Evolutionary conservation across 306 rosid species (phyloP), one percentile per base, ranked within the genome.

Genomic region (Vigna nakashimae): DNA sequence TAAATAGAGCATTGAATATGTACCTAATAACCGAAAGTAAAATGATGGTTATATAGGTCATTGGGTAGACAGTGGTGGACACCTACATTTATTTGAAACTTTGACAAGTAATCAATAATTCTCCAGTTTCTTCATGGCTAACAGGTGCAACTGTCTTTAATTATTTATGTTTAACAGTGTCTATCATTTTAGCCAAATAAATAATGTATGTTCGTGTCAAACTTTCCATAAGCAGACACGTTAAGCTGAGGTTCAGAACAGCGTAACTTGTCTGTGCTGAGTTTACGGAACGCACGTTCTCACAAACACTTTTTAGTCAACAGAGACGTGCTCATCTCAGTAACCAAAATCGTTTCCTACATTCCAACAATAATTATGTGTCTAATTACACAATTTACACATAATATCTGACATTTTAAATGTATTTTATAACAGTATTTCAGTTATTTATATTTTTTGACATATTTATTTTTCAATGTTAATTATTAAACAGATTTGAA

Each of bases 211-310:
- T 50, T 14, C 5, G 15, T 65, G 18, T 65, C 62, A 0, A 38
- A 50, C 63, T 32, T 57, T 66, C 22, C 56, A 18, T 56, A 53
- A 43, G 64, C 80, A 15, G 28, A 3, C 79, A 55, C 67, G 79
- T 81, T 55, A 48, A 46, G 67, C 51, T 45, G 65, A 69, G 24
- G 56, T 64, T 70, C 26, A 55, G 53, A 60, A n/a, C 63, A 11
- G 36, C 11, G 9, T 4, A 64, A 64, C 45, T 10, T 9, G 45
- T 0, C 14, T 43, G 14, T 9, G 48, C 14, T 2, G 4, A 43
- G 48, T 43, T 43, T 10, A 11, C 9, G 12, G 14, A 43, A 45
- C 15, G 15, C 50, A 12, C 50, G 15, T 45, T 4, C 15, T 45
- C 15, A 12, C 5, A 45, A 45, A 1, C 16, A 45, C 2, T 1